Conservation (phyloP, 2,329 filamentous ascomycete genomes). For the Fusarium odoratissimum region DNA sequence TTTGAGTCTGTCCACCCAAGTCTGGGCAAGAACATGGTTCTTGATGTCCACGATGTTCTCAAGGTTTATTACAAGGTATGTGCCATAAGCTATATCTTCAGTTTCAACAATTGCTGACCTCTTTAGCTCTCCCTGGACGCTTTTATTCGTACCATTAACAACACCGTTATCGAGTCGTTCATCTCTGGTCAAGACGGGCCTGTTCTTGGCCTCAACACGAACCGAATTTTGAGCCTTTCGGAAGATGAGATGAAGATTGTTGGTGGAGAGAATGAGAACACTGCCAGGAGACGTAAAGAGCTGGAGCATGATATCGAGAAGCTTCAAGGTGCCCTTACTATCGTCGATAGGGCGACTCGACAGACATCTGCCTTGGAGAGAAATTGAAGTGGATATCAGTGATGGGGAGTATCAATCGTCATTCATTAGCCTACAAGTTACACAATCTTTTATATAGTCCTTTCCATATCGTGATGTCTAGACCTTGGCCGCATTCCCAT, state of each 20-base stretch:
- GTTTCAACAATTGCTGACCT: neutral
- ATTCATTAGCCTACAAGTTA: neutral
- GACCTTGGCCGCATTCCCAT: conserved; percentile 3
- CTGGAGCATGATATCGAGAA: conserved; percentile 35
- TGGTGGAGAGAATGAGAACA: conserved; percentile 32
- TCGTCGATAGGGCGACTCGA: conserved; percentile 34
- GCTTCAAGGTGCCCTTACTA: conserved; percentile 19
- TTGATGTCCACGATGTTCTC: conserved; percentile 52
- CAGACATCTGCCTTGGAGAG: conserved; percentile 13
- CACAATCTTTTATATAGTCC: neutral
- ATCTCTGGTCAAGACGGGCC: conserved; percentile 34
- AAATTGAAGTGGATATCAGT: neutral
- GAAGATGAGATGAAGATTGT: conserved; percentile 26
- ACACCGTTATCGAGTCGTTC: conserved; percentile 25
- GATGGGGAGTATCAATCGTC: neutral
- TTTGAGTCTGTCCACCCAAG: conserved; percentile 25
- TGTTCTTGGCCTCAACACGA: conserved; percentile 17
- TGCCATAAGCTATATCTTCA: accelerated
- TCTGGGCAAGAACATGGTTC: conserved; percentile 43
- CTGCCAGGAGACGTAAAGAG: conserved; percentile 21
- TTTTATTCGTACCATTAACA: conserved; percentile 42
- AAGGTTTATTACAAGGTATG: conserved; percentile 53
- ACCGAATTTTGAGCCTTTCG: conserved; percentile 15
- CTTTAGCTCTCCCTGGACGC: conserved; percentile 44
- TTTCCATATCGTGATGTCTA: neutral